Base-by-base conservation (phyloP, 129 eudicot genomes). In the Artemisia argyi region DNA sequence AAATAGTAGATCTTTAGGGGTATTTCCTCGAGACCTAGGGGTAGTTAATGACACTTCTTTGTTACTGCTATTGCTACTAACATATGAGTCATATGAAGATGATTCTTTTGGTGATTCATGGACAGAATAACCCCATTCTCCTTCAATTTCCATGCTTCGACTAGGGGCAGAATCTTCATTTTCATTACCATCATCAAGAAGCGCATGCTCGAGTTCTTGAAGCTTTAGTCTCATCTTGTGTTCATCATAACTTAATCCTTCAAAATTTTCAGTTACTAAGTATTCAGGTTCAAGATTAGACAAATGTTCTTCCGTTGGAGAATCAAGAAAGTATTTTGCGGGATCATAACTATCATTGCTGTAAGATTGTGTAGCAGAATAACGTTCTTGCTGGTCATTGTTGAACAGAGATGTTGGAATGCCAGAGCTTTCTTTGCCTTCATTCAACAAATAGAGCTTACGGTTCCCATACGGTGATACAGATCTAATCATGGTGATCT, bases 121-220 rank as follows among this genome's bases (percentile, higher is more conserved):
- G n/a, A 67, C 54, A 14, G 73, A 66, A 74, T 75, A 69, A 30
- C 69, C 59, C 89, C 89, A 84, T 15, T 72, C 82, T 49, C 68
- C 74, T 56, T 84, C 93, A 2, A 81, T 71, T 39, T 90, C 97
- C 94, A 90, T 87, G 54, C 77, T 71, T 19, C 19, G 76, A 32
- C 32, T 79, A 64, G 63, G 81, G 54, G 71, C 79, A 24, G 78
- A 42, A 18, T 58, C 77, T 49, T 81, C 80, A 67, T 77, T 69
- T 62, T 65, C 80, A 15, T 74, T 84, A 42, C 61, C 67, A 57
- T 86, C 91, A 24, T 83, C 92, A 66, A 94, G 90, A 78, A 94
- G 97, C 4, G 64, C 98, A 32, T 76, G 77, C 58, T 94, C 98
- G 8, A 94, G 80, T 78, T 94, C 98, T 83, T 88, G 96, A 81